These are phyloP conservation scores for Leucoagaricus sp. DNA, from an alignment of 1,284 basidiomycete genomes.

Conservation along the genomic window DNA sequence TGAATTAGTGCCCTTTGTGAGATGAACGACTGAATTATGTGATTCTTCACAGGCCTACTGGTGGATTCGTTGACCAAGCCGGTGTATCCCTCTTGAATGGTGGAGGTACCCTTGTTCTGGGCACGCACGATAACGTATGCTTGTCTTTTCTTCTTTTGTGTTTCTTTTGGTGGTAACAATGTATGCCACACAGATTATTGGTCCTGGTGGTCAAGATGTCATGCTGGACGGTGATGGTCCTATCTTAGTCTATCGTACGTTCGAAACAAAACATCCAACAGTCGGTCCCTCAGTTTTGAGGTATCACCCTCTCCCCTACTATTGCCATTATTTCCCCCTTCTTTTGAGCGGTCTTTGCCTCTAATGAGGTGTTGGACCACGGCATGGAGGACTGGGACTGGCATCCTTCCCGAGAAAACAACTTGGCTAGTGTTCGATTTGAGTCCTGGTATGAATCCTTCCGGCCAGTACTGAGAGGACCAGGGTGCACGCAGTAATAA, in stretches of 20 bases:
- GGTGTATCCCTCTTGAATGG: conserved; percentile 49
- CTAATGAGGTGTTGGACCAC: conserved; percentile 5
- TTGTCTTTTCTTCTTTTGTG: not conserved
- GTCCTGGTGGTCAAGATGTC: conserved; percentile 39
- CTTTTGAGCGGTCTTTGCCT: not conserved
- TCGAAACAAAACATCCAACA: conserved; percentile 31
- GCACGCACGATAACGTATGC: conserved; percentile 33
- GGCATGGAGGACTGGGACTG: not conserved
- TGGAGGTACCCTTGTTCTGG: conserved; percentile 55
- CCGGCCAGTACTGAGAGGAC: too few relatives aligned
- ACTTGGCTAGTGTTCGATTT: too few relatives aligned
- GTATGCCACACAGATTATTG: conserved; percentile 40
- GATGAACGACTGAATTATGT: not conserved
- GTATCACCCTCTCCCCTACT: not conserved
- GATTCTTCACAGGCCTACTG: conserved; percentile 31
- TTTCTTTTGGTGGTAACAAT: not conserved
- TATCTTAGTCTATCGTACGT: conserved; percentile 35
- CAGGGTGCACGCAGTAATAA: too few relatives aligned
- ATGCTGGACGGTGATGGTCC: conserved; percentile 32
- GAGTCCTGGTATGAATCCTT: too few relatives aligned
- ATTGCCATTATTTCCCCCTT: not conserved
- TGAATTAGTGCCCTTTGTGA: not conserved
- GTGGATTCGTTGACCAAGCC: conserved; percentile 48
- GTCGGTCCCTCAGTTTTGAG: conserved; percentile 23
- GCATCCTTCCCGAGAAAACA: not conserved